Evolutionary conservation across 768 basidiomycete genomes (phyloP), one percentile per base, ranked within the genome.

Genomic region (Tricholoma terreum): DNA sequence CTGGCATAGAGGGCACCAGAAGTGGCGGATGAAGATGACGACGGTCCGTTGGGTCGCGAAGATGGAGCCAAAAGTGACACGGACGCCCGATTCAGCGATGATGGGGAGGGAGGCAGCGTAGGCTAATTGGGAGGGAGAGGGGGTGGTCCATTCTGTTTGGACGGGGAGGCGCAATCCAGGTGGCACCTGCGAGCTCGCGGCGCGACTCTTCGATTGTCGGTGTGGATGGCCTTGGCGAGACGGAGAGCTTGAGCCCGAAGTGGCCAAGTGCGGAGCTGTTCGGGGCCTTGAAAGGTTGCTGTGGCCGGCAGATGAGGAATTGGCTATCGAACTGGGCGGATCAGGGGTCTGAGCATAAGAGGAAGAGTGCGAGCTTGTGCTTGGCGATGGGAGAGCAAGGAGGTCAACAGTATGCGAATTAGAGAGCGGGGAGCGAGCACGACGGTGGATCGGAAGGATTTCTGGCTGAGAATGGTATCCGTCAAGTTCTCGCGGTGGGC

Each of bases 1-100:
- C 66, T 93, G 91, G 69, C 90, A 92, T 11, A 85, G 71, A 0
- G 90, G 87, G 66, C 92, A 94, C 89, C 86, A 90, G 72, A 94
- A 94, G 70, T 93, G 90, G 42, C 94, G 79, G 60, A 97, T 87
- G 75, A 96, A 96, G 40, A 94, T 72, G 52, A 93, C 84, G 60
- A 94, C 80, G 0, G 87, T 88, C 56, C 75, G 74, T 49, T 74
- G 75, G 7, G 65, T 59, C 31, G 64, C 76, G 64, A 87, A 86
- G 38, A 96, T 69, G 21, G 85, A 81, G 0, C 89, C 87, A 59
- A 95, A 93, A 34, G 72, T 75, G 54, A 89, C 75, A 8, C 82
- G 78, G 8, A 83, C 63, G 3, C 92, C 93, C 12, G 82, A 82
- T 58, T 88, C 84, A 38, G 84, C 81, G 42, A 89, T 77, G 56